Base-by-base conservation (phyloP, 2,329 filamentous ascomycete species). In the Colletotrichum truncatum region DNA sequence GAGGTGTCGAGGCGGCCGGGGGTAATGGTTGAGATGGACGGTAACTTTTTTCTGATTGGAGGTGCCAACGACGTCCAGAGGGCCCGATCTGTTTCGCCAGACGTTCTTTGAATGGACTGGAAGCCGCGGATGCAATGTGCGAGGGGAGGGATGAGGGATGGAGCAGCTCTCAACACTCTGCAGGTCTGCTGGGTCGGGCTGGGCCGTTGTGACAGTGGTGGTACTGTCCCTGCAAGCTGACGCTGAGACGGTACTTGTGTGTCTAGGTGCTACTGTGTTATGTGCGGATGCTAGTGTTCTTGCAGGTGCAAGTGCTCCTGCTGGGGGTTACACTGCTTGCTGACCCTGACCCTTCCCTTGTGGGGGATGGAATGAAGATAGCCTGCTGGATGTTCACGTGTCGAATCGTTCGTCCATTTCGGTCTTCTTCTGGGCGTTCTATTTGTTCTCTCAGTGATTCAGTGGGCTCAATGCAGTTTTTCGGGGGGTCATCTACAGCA, bases 31-130 rank as follows among this genome's bases (percentile, higher is more conserved):
- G 49, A 63, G 51, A 56, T 56, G 51, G 63, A 55, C 51, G 59
- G 63, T 16, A 60, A 38, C 43, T 66, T 53, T 43, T 63, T 55
- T 48, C 43, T 63, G 63, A 62, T 56, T 65, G 62, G 62, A 65
- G 48, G 48, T 51, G 32, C 18, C 55, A 52, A 32, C 38, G 23
- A 60, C 38, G 46, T 16, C 9, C 12, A 18, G 41, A 46, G 30
- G n/a, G 30, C 32, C 60, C 28, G 53, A 58, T 52, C 53, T 41
- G 43, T 58, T 52, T 58, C 43, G 53, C 43, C 36, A 32, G 16
- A 41, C 25, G 32, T 43, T 58, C 46, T 51, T 45, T 62, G 46
- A n/a, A 34, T 26, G n/a, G 48, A 38, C 48, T 56, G 53, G 53
- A 45, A 64, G 55, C 62, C 25, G 28, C 48, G 56, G 48, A 9